A percentile compares a stretch with the other conserved stretches of the same genome.
Conservation (phyloP, 208 protist genomes). For the Jaenimonas drosophilae region DNA sequence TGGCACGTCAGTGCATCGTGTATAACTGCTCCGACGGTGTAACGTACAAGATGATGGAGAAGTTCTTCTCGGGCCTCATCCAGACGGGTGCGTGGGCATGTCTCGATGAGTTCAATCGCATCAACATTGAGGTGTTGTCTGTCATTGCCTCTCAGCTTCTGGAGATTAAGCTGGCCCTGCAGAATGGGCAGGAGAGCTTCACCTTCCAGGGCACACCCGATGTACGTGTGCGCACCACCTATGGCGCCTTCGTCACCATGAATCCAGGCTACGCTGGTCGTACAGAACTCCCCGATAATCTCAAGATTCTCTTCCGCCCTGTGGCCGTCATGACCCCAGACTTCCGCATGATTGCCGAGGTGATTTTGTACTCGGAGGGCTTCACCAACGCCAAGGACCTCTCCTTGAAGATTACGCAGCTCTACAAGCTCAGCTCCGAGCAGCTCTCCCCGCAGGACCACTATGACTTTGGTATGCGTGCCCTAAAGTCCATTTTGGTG, state of each 20-base stretch:
- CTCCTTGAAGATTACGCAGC: conserved; percentile 96
- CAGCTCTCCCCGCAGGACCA: conserved; percentile 96
- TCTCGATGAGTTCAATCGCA: conserved; percentile 99
- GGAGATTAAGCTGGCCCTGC: conserved; percentile 93
- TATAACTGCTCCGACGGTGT: conserved; percentile 98
- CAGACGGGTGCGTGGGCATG: conserved; percentile 97
- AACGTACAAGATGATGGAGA: conserved; percentile 97
- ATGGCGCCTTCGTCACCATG: conserved; percentile 98
- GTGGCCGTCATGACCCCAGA: conserved; percentile 98
- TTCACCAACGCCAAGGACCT: conserved; percentile 93
- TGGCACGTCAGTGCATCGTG: conserved; percentile 95
- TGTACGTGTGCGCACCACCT: conserved; percentile 91
- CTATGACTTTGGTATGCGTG: conserved; percentile 98
- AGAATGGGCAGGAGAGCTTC: conserved; percentile 75
- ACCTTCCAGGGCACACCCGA: conserved; percentile 94
- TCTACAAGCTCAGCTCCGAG: conserved; percentile 98
- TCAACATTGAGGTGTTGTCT: conserved; percentile 98
- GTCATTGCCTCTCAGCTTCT: conserved; percentile 97
- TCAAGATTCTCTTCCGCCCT: conserved; percentile 97
- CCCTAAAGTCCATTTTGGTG: conserved; percentile 97
- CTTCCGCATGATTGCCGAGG: conserved; percentile 97
- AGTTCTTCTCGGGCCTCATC: conserved; percentile 96
- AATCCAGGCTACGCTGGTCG: conserved; percentile 99
- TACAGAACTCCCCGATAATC: conserved; percentile 97
- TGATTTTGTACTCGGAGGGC: conserved; percentile 97